These are phyloP conservation scores for Parafenestella ontariensis DNA, from an alignment of 2,329 filamentous ascomycete genomes.

Conservation along the genomic window DNA sequence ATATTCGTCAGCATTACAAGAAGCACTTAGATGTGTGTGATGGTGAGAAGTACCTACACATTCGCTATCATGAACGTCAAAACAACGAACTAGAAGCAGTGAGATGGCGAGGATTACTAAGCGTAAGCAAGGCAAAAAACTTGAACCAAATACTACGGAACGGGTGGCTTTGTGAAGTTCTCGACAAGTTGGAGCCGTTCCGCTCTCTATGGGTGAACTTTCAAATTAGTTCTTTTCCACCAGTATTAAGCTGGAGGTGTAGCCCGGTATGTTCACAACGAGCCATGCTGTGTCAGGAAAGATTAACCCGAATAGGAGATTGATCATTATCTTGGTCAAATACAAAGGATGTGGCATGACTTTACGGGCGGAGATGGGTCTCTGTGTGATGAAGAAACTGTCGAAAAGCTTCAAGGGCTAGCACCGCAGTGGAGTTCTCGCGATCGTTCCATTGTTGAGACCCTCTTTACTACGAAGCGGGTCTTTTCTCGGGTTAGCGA, in stretches of 20 bases:
- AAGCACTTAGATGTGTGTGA: constrained; percentile 7
- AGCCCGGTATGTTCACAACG: constrained; percentile 9
- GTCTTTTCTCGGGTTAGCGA: constrained; percentile 11
- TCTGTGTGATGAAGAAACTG: constrained; percentile 13
- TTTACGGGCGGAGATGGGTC: constrained; percentile 6
- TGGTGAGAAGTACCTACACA: constrained; percentile 18
- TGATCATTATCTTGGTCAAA: constrained; percentile 10
- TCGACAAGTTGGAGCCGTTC: constrained; percentile 18
- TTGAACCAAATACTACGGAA: constrained; percentile 11
- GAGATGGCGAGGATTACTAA: constrained; percentile 9
- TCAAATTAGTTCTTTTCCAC: constrained; percentile 11
- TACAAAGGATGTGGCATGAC: constrained; percentile 9
- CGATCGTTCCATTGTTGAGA: constrained; percentile 6
- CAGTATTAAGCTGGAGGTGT: constrained; percentile 16
- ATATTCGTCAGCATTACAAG: constrained; percentile 10
- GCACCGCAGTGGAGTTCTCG: constrained; percentile 9
- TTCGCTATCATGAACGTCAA: constrained; percentile 12
- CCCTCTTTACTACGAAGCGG: constrained; percentile 4
- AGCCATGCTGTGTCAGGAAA: too few species aligned
- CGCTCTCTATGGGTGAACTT: constrained; percentile 10
- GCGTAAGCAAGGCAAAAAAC: constrained; percentile 10
- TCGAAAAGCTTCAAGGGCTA: constrained; percentile 11
- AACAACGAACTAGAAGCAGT: not conserved
- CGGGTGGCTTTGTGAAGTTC: constrained; percentile 12
- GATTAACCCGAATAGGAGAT: too few species aligned